Conservation (phyloP, 192 early-diverging fungal genomes). For the Backusella tuberculispora region DNA sequence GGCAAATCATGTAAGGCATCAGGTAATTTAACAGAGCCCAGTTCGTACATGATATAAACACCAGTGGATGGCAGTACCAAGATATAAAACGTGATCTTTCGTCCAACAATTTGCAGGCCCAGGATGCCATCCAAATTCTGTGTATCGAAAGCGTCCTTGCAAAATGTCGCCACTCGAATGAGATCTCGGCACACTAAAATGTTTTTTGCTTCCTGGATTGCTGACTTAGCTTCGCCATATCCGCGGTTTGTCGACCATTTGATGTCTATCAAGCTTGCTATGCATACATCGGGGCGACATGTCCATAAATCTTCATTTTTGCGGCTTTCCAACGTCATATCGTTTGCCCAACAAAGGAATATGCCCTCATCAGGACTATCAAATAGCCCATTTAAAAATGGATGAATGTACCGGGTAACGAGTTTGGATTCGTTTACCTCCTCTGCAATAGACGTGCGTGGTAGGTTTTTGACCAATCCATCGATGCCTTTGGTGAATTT, state of each 20-base stretch:
- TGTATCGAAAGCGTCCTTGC: constrained; percentile 15
- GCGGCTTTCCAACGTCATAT: constrained; percentile 9
- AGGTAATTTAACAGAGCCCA: not conserved
- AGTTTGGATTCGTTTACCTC: constrained; percentile 12
- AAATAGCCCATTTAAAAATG: constrained; percentile 17
- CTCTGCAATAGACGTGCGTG: constrained; percentile 1
- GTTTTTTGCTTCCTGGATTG: not conserved
- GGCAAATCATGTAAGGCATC: not conserved
- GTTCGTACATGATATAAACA: constrained; percentile 12
- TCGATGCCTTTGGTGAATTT: constrained; percentile 9
- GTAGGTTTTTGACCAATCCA: constrained; percentile 1
- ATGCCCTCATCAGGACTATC: constrained; percentile 8
- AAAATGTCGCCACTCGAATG: not conserved
- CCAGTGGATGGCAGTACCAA: constrained; percentile 23
- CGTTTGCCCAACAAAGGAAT: constrained; percentile 6
- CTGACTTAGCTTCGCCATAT: constrained; percentile 13
- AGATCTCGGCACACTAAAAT: not conserved
- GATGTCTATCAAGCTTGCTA: not conserved
- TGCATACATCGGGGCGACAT: constrained; percentile 11
- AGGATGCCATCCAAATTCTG: constrained; percentile 3
- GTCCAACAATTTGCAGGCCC: not conserved
- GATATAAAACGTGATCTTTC: constrained; percentile 18
- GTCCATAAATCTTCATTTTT: not conserved
- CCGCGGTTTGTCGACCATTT: not conserved
- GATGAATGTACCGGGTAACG: constrained; percentile 12